Evolutionary conservation across 768 basidiomycete genomes (phyloP), one percentile per base, ranked within the genome.

Genomic region (Podaxis sp.): DNA sequence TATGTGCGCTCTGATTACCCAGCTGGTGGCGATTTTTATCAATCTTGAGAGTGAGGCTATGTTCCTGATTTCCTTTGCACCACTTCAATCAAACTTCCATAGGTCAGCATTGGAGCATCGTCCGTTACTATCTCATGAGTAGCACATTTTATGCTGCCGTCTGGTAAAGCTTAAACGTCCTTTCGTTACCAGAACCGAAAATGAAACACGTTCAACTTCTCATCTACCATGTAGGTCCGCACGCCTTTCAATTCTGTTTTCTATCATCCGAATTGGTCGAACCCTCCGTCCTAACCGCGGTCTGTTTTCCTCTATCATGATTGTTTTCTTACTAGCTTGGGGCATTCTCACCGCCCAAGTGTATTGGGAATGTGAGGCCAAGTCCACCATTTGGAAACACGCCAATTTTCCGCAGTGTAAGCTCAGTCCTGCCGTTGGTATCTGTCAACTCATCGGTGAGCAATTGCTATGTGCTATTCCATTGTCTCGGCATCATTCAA

Each of bases 181-280:
- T 33, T 11, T 3, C 0, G 8, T 9, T 33, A 33, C 33, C 33
- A 33, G 8, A 33, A 33, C 7, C 33, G 8, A 9, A 33, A 33
- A 33, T 33, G 29, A 33, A 33, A 33, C 29, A 33, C 29, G 8
- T 15, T 46, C 17, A 46, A 46, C 19, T 33, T 33, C 33, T 33
- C n/a, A 17, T 46, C 3, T 36, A 19, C n/a, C 24, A 4, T 9
- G 4, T 46, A 60, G 59, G 59, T 53, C 59, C 5, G 59, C 59
- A 12, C 59, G 59, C 3, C 50, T 60, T 11, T 60, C 59, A 7
- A 60, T 60, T 38, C 51, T 60, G n/a, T 82, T 82, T 71, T 84
- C 83, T 8, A 76, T 85, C 63, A 79, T 84, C 55, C 80, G 83
- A 33, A 76, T 85, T 66, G 79, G 80, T 53, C 78, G 79, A 13